A percentile compares a stretch with the other conserved stretches of the same genome.
These are phyloP conservation scores for Boechera stricta DNA, from an alignment of 345 rosid species.

Conservation along the genomic window DNA sequence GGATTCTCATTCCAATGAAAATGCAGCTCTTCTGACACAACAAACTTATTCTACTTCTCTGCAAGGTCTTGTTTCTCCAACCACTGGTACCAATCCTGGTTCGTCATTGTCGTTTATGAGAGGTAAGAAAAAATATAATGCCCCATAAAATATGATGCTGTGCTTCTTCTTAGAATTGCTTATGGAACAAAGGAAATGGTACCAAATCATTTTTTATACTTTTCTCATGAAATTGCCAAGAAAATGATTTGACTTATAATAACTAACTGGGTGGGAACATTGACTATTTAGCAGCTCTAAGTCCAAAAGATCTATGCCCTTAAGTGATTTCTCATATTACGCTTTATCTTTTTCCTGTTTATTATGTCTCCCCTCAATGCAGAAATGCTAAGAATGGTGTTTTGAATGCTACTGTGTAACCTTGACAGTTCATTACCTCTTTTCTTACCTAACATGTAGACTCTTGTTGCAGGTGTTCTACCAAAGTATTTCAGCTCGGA, in stretches of 20 bases:
- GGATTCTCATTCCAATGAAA: conserved; percentile 59
- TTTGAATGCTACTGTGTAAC: conserved; percentile 13
- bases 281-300: conserved; percentile 1
- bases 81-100: conserved; percentile 70
- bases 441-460: conserved; percentile 10
- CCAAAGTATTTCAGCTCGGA: conserved; percentile 97
- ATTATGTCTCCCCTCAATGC: neutral
- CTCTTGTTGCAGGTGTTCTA: conserved; percentile 64
- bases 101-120: conserved; percentile 87
- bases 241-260: neutral
- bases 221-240: neutral
- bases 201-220: neutral
- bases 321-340: neutral
- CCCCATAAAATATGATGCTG: conserved; percentile 14
- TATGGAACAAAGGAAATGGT: neutral
- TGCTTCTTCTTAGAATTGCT: neutral
- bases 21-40: conserved; percentile 38
- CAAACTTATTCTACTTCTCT: conserved; percentile 62
- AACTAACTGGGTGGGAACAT: neutral
- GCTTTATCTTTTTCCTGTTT: neutral
- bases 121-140: conserved; percentile 51
- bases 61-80: conserved; percentile 67
- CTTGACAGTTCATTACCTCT: conserved; percentile 6
- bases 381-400: neutral
- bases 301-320: conserved; percentile 8